Base-by-base conservation (phyloP, 805 yeast genomes). In the Barnettozyma vustinii region DNA sequence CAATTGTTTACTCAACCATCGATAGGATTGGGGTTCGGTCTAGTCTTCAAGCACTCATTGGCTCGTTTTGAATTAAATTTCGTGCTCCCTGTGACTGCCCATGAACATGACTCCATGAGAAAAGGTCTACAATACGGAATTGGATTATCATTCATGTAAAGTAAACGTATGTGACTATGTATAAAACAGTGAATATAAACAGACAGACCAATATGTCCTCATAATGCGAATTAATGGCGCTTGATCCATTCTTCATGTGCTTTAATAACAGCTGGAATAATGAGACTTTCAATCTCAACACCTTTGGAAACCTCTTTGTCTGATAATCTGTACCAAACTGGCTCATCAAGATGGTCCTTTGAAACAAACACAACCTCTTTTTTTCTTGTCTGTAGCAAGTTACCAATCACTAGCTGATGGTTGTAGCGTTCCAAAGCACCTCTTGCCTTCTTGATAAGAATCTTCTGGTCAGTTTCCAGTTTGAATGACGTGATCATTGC, bases 401-500 rank as follows among this genome's bases (percentile, higher is more conserved):
- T 94, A 3, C 99, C 99, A 63, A 94, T 90, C 12, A 94, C 99
- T 47, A 94, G 70, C 66, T 92, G 97, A 67, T 94, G 99, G 52
- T 81, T 85, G 66, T 94, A 94, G 51, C 96, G 75, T 25, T 79
- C 79, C 51, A 94, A 74, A 0, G 99, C 97, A 50, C 77, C 81
- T 45, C 72, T 71, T 10, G 96, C 87, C 68, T 94, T 94, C 49
- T 75, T 72, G 42, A 90, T 74, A 54, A 94, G 70, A 21, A 94
- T 79, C 9, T 71, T 56, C 48, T 68, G 63, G 64, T 94, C 99
- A 0, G 99, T 94, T 62, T 94, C 99, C 45, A 94, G 75, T 66
- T 94, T 94, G 70, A 94, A 94, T 16, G 96, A 87, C 1, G 92
- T 86, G 49, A 94, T 88, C 96, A 90, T 87, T 1, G 97, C 95